Base-by-base conservation (phyloP, 306 rosid genomes). In the Gastrolobium villosum region DNA sequence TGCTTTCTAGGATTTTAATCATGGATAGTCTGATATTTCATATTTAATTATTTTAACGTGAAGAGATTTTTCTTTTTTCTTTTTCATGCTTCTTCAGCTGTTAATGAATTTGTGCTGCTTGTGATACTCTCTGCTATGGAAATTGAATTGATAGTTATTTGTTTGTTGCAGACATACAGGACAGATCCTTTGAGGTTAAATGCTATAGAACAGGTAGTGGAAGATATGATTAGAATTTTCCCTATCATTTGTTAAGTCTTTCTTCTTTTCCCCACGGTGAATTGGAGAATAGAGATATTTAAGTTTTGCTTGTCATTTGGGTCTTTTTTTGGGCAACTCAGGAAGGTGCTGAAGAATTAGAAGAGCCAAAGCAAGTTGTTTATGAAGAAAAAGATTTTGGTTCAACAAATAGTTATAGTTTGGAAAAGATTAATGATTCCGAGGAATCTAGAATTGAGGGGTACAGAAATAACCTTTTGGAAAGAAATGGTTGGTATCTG, bases 361-460 rank as follows among this genome's bases (percentile, higher is more conserved):
- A 86, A 81, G 97, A 82, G 86, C 99, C 98, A 3, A 87, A 83
- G 65, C 84, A 90, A 59, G 79, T 94, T 84, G 91, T 96, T 82
- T 95, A 87, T 62, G 82, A 88, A 82, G 94, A 95, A 62, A 82
- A 74, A 36, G 82, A 87, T 68, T 79, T 74, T 44, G 77, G 9
- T 79, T 79, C 86, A 41, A 52, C 6, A 1, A 36, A 55, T 77
- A 75, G 69, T 74, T 14, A 72, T 74, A 72, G 59, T 72, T 71
- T 72, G 8, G 67, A 68, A 30, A 76, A 81, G 46, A 65, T n/a
- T 15, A 67, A 64, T 49, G 88, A 77, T 72, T 74, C 56, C 68
- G 78, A 61, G 72, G 84, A 57, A 36, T 81, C 93, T 46, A 77
- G 10, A 84, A 77, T 37, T 65, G 87, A 55, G 9, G 91, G 81